Base-by-base conservation (phyloP, 2,329 filamentous ascomycete species). In the Aspergillaceae sp. region DNA sequence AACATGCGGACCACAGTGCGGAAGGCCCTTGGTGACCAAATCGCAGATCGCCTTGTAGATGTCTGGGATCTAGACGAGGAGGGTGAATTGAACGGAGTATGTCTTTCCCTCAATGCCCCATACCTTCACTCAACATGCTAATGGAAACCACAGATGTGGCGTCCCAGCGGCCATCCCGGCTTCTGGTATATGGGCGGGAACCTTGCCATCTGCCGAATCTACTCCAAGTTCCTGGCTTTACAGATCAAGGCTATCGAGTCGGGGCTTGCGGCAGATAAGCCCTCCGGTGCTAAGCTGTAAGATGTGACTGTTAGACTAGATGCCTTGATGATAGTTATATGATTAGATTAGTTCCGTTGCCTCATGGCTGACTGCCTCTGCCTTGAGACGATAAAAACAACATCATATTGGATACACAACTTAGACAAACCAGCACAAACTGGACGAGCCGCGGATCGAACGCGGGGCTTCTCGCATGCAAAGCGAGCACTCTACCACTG, bases 181-280 rank as follows among this genome's bases (percentile, higher is more conserved):
- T 79, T 85, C 48, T 85, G 80, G 81, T 79, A 79, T 51, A 79
- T 82, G 51, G 80, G 79, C 0, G 82, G 82, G 1, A 84, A 83
- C 50, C 56, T 85, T 34, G 79, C 79, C 0, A 61, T 84, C 43
- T 82, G 78, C 48, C 70, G 81, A 10, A 79, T 78, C 38, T 84
- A 73, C 53, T 84, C 80, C 0, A 74, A 71, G 45, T 59, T 71
- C 44, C 51, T 77, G 49, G 74, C 74, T 1, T 56, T 77, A 48
- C 72, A 75, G 54, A 76, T 76, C 44, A 74, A 72, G 53, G 73
- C 66, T 2, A 52, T 66, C 10, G 69, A 74, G 49, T 59, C 60
- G 43, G 71, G 70, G 0, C 48, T 74, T 42, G 27, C 7, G 11
- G 26, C 36, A 4, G 7, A 19, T 19, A 19, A 38, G 8, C 36